Percentiles rank a stretch among this genome's conserved stretches.
Conservation (phyloP, 768 basidiomycete genomes). For the Boletus speciosus region DNA sequence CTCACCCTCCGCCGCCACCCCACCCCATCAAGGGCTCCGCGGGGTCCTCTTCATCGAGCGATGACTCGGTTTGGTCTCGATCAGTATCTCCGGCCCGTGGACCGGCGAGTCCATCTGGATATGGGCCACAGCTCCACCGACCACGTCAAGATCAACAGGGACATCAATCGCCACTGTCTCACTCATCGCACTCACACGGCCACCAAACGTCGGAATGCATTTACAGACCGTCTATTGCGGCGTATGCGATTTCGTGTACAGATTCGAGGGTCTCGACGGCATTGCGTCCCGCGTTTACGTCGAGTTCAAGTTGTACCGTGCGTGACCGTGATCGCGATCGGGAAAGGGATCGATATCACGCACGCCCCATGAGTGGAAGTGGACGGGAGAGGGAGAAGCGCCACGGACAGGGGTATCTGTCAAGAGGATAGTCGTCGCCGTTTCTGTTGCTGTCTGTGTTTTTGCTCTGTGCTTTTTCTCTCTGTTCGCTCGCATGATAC, state of each 20-base stretch:
- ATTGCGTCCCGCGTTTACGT: conserved; percentile 32
- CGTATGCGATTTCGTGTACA: conserved; percentile 32
- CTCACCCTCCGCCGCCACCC: not conserved
- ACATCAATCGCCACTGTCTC: not conserved
- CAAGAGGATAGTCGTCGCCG: conserved; percentile 5
- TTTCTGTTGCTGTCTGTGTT: not conserved
- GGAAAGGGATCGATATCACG: conserved; percentile 13
- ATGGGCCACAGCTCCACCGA: conserved; percentile 20
- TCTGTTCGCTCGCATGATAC: not conserved
- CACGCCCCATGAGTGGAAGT: conserved; percentile 4
- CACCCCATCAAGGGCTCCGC: conserved; percentile 12
- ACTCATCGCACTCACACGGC: not conserved
- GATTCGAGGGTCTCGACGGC: conserved; percentile 34
- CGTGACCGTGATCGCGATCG: conserved; percentile 21
- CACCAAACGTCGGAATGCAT: conserved; percentile 22
- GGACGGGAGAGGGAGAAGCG: conserved; percentile 17
- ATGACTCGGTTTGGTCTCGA: conserved; percentile 25
- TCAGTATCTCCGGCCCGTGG: conserved; percentile 26
- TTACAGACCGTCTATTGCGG: conserved; percentile 30
- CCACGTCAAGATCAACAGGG: conserved; percentile 19
- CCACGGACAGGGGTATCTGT: conserved; percentile 10
- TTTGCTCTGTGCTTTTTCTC: not conserved
- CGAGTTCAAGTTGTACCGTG: conserved; percentile 12
- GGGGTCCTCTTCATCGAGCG: conserved; percentile 25
- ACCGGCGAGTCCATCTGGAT: not conserved